Evolutionary conservation across 208 protist genomes (phyloP).

Genomic region (Acanthamoeba lugdunensis): DNA sequence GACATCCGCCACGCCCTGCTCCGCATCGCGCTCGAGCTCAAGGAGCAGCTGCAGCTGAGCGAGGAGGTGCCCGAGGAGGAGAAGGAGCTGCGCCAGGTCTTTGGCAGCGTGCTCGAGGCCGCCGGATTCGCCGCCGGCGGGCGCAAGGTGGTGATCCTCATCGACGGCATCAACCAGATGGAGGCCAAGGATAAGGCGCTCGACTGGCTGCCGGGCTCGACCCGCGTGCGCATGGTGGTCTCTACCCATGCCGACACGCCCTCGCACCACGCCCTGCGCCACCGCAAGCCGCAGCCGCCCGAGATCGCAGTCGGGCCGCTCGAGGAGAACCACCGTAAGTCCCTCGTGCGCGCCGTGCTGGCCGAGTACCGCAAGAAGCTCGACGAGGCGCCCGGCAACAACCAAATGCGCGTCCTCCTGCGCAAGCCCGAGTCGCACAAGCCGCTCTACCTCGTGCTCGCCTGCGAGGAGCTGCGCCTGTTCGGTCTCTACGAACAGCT

Average conservation of each 20-base stretch:
- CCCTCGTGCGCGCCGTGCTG: conserved; percentile 74
- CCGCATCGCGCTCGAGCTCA: conserved; percentile 70
- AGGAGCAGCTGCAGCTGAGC: conserved; percentile 6
- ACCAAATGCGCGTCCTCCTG: conserved; percentile 83
- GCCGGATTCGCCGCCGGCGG: conserved; percentile 32
- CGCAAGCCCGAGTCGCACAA: conserved; percentile 79
- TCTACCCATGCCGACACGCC: conserved; percentile 50
- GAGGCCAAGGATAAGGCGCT: conserved; percentile 72
- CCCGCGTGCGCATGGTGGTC: conserved; percentile 67
- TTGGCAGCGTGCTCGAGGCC: conserved; percentile 35
- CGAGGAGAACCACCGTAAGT: conserved; percentile 40
- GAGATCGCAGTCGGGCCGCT: conserved; percentile 74
- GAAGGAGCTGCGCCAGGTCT: conserved; percentile 62
- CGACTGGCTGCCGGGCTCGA: conserved; percentile 81
- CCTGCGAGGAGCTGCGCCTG: conserved; percentile 82
- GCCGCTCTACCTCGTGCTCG: conserved; percentile 83
- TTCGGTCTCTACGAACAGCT: conserved; percentile 83
- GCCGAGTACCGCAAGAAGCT: conserved; percentile 82
- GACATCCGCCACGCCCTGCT: conserved; percentile 72
- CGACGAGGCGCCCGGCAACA: conserved; percentile 80
- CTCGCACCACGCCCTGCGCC: conserved; percentile 67
- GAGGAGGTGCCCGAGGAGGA: conserved; percentile 65
- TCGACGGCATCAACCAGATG: conserved; percentile 78
- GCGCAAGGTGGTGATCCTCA: conserved; percentile 72
- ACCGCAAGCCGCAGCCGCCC: conserved; percentile 62